Conservation (phyloP, 2,329 filamentous ascomycete species). For the Fragosphaeria purpurea region DNA sequence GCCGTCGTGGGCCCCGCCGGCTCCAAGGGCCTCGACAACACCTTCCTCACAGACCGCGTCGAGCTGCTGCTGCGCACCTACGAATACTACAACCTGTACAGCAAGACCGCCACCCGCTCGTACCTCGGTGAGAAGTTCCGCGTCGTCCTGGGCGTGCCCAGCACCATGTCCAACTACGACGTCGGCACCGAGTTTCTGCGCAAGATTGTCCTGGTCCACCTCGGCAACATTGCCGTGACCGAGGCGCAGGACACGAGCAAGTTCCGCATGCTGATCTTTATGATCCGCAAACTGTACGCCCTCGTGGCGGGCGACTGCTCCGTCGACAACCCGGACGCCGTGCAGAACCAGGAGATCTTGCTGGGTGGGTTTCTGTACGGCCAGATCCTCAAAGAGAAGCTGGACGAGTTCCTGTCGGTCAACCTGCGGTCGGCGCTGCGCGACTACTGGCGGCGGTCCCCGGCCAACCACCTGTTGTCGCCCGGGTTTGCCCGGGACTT, state of each 20-base stretch:
- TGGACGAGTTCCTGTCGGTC: slow-evolving; percentile 73
- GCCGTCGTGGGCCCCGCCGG: slow-evolving; percentile 71
- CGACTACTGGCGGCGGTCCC: slow-evolving; percentile 46
- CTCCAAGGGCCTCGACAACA: slow-evolving; percentile 72
- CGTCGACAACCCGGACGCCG: slow-evolving; percentile 90
- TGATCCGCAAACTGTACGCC: slow-evolving; percentile 91
- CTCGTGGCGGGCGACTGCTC: slow-evolving; percentile 87
- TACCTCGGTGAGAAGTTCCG: slow-evolving; percentile 89
- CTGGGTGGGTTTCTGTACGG: slow-evolving; percentile 89
- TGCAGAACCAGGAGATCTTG: slow-evolving; percentile 91
- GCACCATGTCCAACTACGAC: slow-evolving; percentile 78
- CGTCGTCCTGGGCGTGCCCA: slow-evolving; percentile 72
- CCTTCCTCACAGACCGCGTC: slow-evolving; percentile 89
- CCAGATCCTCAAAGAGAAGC: slow-evolving; percentile 87
- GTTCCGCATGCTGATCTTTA: slow-evolving; percentile 87
- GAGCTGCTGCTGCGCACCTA: slow-evolving; percentile 88
- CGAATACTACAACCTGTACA: slow-evolving; percentile 80
- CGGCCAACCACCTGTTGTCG: slow-evolving; percentile 64
- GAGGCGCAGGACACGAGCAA: slow-evolving; percentile 82
- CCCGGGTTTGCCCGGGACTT: slow-evolving; percentile 74
- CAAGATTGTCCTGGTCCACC: slow-evolving; percentile 81
- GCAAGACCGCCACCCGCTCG: slow-evolving; percentile 67
- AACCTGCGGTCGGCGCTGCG: slow-evolving; percentile 42
- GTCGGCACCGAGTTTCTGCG: slow-evolving; percentile 85
- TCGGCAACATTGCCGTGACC: slow-evolving; percentile 77